These are phyloP conservation scores for Amylostereum chailletii DNA, from an alignment of 1,284 basidiomycete species.

Conservation along the genomic window DNA sequence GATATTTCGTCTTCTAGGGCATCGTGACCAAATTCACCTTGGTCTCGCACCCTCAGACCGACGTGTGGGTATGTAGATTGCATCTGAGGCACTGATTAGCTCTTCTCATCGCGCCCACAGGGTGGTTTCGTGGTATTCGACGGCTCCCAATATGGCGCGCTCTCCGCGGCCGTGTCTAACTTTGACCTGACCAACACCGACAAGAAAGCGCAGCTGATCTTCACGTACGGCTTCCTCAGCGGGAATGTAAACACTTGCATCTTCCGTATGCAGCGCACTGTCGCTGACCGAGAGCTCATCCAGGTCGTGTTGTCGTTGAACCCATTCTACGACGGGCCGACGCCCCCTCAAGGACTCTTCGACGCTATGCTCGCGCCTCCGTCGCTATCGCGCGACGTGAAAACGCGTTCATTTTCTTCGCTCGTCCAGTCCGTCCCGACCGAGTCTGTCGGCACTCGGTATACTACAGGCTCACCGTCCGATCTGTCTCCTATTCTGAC, in stretches of 20 bases:
- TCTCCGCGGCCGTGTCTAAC: not conserved
- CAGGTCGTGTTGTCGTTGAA: not conserved
- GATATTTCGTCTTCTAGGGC: not conserved
- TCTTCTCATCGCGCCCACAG: not conserved
- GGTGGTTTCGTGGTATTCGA: not conserved
- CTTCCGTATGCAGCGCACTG: not conserved
- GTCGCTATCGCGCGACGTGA: not conserved
- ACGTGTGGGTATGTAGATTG: constrained; percentile 3
- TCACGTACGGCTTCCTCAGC: not conserved
- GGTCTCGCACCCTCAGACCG: not conserved
- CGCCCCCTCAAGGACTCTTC: constrained; percentile 7
- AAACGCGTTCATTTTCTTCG: constrained; percentile 5
- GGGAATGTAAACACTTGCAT: not conserved
- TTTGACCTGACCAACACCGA: not conserved
- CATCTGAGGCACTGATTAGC: not conserved
- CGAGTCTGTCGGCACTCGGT: constrained; percentile 1
- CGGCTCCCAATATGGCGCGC: not conserved
- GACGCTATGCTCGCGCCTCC: constrained; percentile 10
- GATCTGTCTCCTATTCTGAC: not conserved
- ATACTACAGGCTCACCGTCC: not conserved
- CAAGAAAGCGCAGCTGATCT: not conserved
- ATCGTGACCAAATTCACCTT: constrained; percentile 6
- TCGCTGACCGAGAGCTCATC: not conserved
- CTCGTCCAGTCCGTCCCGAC: constrained; percentile 1
- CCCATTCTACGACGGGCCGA: constrained; percentile 10